Base-by-base conservation (phyloP, 352 stramenopile genomes). In the Globisporangium uncinulatum region DNA sequence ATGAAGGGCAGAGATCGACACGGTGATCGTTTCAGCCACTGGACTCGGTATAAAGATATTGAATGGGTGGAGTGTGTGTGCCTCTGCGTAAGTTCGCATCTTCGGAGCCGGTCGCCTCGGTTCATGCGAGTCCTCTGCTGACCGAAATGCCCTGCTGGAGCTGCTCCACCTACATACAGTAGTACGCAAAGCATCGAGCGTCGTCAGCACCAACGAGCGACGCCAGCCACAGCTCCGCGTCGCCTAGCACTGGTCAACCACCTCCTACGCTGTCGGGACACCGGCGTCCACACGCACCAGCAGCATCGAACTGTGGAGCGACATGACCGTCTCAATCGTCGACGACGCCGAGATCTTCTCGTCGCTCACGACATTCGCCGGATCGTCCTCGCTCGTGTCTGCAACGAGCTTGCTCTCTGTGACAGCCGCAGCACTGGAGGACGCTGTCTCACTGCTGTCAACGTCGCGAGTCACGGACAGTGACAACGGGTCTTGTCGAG, bases 261-360 rank as follows among this genome's bases (percentile, higher is more conserved):
- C 41, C 17, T 11, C 41, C 41, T 20, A 46, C 17, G 15, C 6
- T 0, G 15, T 24, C 19, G 15, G 5, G 11, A 24, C 24, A 13
- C 32, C 46, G 9, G 37, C 24, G 21, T 29, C 37, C 3, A 9
- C 11, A 77, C 76, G 59, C 60, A 91, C 81, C 56, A 91, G 60
- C 66, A 86, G 65, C 43, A 77, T 63, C 29, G 81, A 88, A 46
- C 73, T 86, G 63, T 86, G 78, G 9, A 91, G 68, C 43, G 81
- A 77, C 17, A 91, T 60, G 29, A 91, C 78, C 5, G 81, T 83
- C 56, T 91, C 78, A 60, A 91, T 91, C 39, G 71, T 89, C n/a
- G 81, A 88, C 20, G 74, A 74, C 21, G 73, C 66, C 36, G 72
- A 86, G 39, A 87, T 71, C 46, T 86, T 88, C 51, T 78, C 66